phyloP scores from a whole-genome alignment of 108 stramenopile species.

The Cyclotella kingstonii region DNA sequence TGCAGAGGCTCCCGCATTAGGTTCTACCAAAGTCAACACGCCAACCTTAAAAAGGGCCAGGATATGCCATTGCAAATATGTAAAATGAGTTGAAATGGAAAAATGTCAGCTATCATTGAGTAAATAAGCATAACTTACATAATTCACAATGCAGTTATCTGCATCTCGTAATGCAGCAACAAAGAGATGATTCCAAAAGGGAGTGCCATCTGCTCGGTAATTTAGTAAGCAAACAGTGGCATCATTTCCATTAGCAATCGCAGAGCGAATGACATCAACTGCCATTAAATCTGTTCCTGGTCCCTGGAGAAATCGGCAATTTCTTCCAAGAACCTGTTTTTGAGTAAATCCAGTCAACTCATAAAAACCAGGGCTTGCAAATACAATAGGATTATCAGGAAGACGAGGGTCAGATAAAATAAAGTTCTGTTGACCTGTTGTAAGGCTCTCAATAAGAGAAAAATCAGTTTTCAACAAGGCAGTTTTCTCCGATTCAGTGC shows the following conservation, averaged over 20 bases:
- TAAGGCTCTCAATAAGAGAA: slow-evolving; percentile 76
- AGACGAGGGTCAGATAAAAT: slow-evolving; percentile 94
- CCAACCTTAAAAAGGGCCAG: slow-evolving; percentile 60
- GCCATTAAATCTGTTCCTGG: slow-evolving; percentile 90
- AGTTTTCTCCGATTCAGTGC: slow-evolving; percentile 8
- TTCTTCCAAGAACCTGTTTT: slow-evolving; percentile 94
- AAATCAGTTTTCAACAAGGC: slow-evolving; percentile 76
- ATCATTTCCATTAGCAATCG: slow-evolving; percentile 80
- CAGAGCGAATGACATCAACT: slow-evolving; percentile 86
- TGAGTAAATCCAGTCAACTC: slow-evolving; percentile 93
- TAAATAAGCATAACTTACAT: slow-evolving; percentile 57
- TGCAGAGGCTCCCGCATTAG: slow-evolving; percentile 64
- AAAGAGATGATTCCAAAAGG: slow-evolving; percentile 99
- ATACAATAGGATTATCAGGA: slow-evolving; percentile 97
- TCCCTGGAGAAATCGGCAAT: slow-evolving; percentile 97
- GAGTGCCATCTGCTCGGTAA: slow-evolving; percentile 97
- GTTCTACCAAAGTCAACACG: slow-evolving; percentile 86
- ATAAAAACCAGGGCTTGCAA: slow-evolving; percentile 89
- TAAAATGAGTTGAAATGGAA: background rate
- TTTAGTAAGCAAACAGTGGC: slow-evolving; percentile 91
- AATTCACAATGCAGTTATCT: slow-evolving; percentile 92
- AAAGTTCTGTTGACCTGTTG: slow-evolving; percentile 85
- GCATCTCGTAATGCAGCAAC: slow-evolving; percentile 91
- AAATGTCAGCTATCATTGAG: background rate
- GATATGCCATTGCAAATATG: background rate